Evolutionary conservation across 1,284 basidiomycete species (phyloP).

Genomic region (Hortiboletus rubellus): DNA sequence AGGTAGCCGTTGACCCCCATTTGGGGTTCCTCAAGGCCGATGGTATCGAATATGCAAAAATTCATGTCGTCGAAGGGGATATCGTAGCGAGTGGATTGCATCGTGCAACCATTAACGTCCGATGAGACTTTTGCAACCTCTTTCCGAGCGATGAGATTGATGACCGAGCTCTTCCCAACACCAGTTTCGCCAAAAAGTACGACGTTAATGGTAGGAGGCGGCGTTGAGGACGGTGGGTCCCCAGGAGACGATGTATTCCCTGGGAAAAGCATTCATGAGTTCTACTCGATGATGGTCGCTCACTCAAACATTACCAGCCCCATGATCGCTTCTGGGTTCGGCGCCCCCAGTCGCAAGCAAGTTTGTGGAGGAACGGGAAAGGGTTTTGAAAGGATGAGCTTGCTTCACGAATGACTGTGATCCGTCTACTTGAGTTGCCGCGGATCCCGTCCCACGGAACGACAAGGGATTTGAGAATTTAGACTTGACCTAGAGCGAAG

Average conservation of each 20-base stretch:
- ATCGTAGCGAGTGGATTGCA: conserved; percentile 27
- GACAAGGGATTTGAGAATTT: neutral
- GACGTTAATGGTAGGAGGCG: conserved; percentile 20
- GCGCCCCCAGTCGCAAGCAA: neutral
- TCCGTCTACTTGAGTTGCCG: neutral
- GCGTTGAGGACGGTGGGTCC: neutral
- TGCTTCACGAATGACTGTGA: neutral
- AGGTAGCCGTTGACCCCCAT: conserved; percentile 29
- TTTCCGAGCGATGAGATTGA: conserved; percentile 34
- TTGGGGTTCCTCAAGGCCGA: conserved; percentile 43
- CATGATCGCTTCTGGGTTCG: neutral
- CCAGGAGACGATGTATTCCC: neutral
- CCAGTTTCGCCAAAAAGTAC: conserved; percentile 37
- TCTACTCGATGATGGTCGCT: neutral
- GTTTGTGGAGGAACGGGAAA: conserved; percentile 4
- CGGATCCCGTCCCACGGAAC: conserved; percentile 3
- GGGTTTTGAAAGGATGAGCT: neutral
- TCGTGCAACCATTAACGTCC: conserved; percentile 32
- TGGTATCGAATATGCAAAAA: conserved; percentile 40
- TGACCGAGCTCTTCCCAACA: conserved; percentile 37
- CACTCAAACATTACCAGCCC: conserved; percentile 16
- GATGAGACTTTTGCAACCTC: conserved; percentile 31
- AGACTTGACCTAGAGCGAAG: conserved; percentile 13
- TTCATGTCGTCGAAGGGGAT: conserved; percentile 23
- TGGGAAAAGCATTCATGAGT: conserved; percentile 13